phyloP scores from a whole-genome alignment of 495 filamentous ascomycete genomes.

The Beverwykella pulmonaria region DNA sequence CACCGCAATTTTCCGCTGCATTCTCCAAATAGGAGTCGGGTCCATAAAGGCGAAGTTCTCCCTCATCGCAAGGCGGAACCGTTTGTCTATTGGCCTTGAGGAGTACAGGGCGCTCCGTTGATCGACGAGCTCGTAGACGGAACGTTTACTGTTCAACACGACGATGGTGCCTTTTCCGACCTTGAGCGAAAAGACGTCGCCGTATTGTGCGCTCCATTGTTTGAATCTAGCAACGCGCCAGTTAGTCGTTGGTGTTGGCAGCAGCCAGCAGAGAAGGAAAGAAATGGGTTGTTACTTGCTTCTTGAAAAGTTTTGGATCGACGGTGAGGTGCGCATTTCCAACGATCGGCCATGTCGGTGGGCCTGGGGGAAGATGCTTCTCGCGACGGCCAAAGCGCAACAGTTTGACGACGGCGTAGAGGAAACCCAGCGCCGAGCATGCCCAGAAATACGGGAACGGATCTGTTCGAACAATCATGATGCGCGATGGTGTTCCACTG shows the following conservation, averaged over 20 bases:
- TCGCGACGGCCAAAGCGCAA: conserved; percentile 24
- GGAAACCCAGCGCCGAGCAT: neutral
- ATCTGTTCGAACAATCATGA: neutral
- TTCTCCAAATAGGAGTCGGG: conserved; percentile 4
- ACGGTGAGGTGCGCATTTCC: conserved; percentile 21
- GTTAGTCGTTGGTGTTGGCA: neutral
- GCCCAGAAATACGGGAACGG: conserved; percentile 9
- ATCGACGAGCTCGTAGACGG: conserved; percentile 42
- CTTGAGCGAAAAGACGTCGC: conserved; percentile 39
- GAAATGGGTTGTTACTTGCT: neutral
- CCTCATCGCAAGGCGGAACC: conserved; percentile 3
- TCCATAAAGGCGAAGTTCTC: conserved; percentile 26
- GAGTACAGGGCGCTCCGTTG: conserved; percentile 26
- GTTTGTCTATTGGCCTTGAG: conserved; percentile 2
- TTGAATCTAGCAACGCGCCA: conserved; percentile 14
- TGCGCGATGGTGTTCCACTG: neutral
- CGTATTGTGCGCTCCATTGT: conserved; percentile 29
- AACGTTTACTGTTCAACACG: conserved; percentile 38
- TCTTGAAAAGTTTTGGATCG: conserved; percentile 10
- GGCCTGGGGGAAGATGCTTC: conserved; percentile 26
- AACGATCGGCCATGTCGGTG: conserved; percentile 20
- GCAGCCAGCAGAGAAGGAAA: too few relatives aligned
- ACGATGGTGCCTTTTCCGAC: conserved; percentile 34
- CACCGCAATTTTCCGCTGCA: conserved; percentile 11
- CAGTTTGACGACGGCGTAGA: conserved; percentile 25